Conservation (phyloP, 2,329 filamentous ascomycete species). For the Didymella sp. region DNA sequence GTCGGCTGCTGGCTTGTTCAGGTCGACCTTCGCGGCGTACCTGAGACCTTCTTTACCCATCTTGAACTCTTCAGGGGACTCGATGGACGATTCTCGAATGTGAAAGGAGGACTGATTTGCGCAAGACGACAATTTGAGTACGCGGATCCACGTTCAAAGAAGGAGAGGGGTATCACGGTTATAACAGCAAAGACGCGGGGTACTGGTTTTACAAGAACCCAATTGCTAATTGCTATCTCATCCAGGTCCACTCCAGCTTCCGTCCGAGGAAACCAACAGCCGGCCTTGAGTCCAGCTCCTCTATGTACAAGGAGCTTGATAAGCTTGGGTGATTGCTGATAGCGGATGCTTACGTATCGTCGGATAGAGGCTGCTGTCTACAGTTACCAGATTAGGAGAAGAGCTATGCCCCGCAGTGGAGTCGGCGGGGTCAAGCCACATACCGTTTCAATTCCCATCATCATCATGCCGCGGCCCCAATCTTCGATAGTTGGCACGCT, state of each 20-base stretch:
- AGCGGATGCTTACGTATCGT: constrained; percentile 43
- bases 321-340: constrained; percentile 42
- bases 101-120: not conserved
- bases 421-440: constrained; percentile 20
- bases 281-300: constrained; percentile 12
- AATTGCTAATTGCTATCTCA: constrained; percentile 33
- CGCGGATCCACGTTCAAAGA: not conserved
- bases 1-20: constrained; percentile 73
- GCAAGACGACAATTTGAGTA: not conserved
- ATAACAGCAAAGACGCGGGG: constrained; percentile 29
- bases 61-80: not conserved
- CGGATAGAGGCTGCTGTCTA: constrained; percentile 28
- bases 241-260: constrained; percentile 19
- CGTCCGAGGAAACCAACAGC: constrained; percentile 20
- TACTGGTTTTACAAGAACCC: constrained; percentile 15
- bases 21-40: constrained; percentile 74
- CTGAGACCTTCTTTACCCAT: constrained; percentile 67
- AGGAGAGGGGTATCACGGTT: constrained; percentile 21
- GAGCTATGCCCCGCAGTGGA: constrained; percentile 40
- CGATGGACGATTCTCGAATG: not conserved
- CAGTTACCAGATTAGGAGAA: constrained; percentile 31
- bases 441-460: constrained; percentile 20
- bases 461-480: constrained; percentile 33
- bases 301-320: constrained; percentile 39
- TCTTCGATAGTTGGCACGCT: constrained; percentile 13